These are phyloP conservation scores for Entomortierella parvispora DNA, from an alignment of 192 early-diverging fungal species.

Conservation along the genomic window DNA sequence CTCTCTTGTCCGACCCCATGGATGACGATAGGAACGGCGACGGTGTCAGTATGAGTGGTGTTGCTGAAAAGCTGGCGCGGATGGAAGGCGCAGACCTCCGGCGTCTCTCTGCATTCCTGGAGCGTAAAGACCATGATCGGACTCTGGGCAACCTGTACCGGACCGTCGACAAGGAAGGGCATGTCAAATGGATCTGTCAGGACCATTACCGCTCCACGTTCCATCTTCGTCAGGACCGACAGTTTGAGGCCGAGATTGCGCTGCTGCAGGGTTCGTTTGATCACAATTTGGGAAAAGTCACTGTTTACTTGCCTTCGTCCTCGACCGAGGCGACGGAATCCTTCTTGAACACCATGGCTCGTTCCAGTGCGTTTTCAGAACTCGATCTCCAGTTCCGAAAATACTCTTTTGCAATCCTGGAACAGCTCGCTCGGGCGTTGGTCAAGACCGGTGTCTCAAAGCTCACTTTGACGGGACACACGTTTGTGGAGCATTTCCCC, in stretches of 20 bases:
- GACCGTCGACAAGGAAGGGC: conserved; percentile 32
- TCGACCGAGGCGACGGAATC: conserved; percentile 15
- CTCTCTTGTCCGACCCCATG: no score
- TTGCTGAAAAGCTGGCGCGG: conserved; percentile 10
- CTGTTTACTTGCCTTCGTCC: conserved; percentile 18
- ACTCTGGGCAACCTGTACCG: conserved; percentile 39
- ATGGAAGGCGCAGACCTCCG: conserved; percentile 45
- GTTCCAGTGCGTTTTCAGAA: conserved; percentile 32
- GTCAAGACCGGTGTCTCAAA: conserved; percentile 40
- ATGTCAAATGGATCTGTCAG: conserved; percentile 49
- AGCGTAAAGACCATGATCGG: conserved; percentile 33
- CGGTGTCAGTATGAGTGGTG: no score
- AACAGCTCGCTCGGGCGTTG: conserved; percentile 12
- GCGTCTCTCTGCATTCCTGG: conserved; percentile 17
- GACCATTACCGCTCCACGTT: conserved; percentile 45
- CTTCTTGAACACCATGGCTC: conserved; percentile 36
- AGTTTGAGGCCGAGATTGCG: conserved; percentile 30
- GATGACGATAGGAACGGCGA: neutral
- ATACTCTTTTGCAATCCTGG: conserved; percentile 30
- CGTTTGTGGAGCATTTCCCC: conserved; percentile 25
- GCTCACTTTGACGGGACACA: conserved; percentile 29
- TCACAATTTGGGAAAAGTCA: conserved; percentile 30
- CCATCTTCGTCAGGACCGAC: conserved; percentile 28
- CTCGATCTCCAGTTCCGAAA: conserved; percentile 32
- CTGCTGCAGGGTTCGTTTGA: conserved; percentile 32